A percentile compares a stretch with the other conserved stretches of the same genome.
phyloP scores from a whole-genome alignment of 257 asterid genomes.

The Lavandula angustifolia region DNA sequence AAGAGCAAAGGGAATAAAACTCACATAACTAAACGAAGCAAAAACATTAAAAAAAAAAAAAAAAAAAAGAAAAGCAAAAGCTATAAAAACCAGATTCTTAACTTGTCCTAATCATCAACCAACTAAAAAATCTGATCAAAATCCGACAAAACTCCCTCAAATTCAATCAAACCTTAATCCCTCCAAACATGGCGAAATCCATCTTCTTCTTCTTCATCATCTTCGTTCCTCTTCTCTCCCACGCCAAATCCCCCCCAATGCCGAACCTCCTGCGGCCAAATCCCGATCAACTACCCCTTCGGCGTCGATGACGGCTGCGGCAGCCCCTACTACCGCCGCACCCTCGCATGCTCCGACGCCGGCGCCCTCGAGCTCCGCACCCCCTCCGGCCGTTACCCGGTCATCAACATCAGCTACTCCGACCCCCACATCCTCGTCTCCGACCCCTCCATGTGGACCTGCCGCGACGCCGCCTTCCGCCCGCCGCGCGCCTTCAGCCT shows the following conservation, averaged over 20 bases:
- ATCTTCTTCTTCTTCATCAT: neutral
- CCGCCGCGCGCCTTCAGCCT: slow-evolving; percentile 81
- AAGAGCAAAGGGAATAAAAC: neutral
- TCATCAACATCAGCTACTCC: slow-evolving; percentile 61
- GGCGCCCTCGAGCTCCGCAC: slow-evolving; percentile 65
- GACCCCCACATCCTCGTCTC: slow-evolving; percentile 76
- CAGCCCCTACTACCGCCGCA: slow-evolving; percentile 67
- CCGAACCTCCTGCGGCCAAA: slow-evolving; percentile 65
- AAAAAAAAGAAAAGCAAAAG: slow-evolving; percentile 14
- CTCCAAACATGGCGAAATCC: slow-evolving; percentile 1
- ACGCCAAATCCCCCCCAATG: slow-evolving; percentile 60
- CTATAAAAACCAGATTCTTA: slow-evolving; percentile 32
- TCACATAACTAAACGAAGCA: neutral
- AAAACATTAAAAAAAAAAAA: neutral
- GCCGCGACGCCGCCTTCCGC: slow-evolving; percentile 67
- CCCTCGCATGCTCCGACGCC: slow-evolving; percentile 60
- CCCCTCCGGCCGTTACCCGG: slow-evolving; percentile 75
- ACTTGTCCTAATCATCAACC: slow-evolving; percentile 18
- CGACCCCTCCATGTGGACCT: slow-evolving; percentile 83
- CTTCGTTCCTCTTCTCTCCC: slow-evolving; percentile 10
- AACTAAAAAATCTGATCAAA: slow-evolving; percentile 13
- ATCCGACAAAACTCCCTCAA: slow-evolving; percentile 30
- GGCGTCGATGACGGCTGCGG: slow-evolving; percentile 96
- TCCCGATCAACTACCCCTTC: slow-evolving; percentile 79
- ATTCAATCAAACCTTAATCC: slow-evolving; percentile 27